A percentile compares a stretch with the other conserved stretches of the same genome.
phyloP scores from a whole-genome alignment of 208 protist species.

The Phytomonas sp. region DNA sequence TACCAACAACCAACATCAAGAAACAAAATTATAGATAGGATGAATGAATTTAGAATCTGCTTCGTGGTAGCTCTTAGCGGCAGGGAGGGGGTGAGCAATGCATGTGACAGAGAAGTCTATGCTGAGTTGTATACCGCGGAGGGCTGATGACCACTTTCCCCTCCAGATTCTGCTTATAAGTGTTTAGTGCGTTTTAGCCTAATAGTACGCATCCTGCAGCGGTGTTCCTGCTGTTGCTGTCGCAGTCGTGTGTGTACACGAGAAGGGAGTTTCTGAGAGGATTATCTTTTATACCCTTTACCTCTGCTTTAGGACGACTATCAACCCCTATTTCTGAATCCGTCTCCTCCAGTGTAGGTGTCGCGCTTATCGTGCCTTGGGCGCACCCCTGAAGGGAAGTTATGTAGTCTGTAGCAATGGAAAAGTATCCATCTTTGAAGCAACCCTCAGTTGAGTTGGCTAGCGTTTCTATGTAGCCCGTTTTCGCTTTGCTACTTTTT shows the following conservation, averaged over 20 bases:
- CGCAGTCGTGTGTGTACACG: background rate
- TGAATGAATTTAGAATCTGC: background rate
- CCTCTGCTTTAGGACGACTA: background rate
- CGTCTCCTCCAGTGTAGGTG: background rate
- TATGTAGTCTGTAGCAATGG: background rate
- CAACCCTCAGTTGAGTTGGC: background rate
- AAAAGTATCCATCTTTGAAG: background rate
- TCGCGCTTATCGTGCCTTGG: background rate
- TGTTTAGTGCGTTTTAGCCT: background rate
- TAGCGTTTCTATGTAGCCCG: background rate
- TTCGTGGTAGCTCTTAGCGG: background rate
- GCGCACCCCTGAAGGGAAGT: background rate
- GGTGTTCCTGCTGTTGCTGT: background rate
- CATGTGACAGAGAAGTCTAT: background rate
- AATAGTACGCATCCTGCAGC: background rate
- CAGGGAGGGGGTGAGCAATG: background rate
- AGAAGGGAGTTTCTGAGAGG: background rate
- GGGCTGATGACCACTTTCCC: background rate
- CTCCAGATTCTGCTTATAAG: background rate
- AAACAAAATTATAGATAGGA: background rate
- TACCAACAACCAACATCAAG: background rate
- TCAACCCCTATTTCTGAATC: background rate
- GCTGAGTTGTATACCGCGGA: background rate
- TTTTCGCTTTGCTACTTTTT: background rate
- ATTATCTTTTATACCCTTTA: background rate